Percentiles rank a stretch among this genome's conserved stretches.
Evolutionary conservation across 495 filamentous ascomycete genomes (phyloP).

Genomic region (Tuber aestivum): DNA sequence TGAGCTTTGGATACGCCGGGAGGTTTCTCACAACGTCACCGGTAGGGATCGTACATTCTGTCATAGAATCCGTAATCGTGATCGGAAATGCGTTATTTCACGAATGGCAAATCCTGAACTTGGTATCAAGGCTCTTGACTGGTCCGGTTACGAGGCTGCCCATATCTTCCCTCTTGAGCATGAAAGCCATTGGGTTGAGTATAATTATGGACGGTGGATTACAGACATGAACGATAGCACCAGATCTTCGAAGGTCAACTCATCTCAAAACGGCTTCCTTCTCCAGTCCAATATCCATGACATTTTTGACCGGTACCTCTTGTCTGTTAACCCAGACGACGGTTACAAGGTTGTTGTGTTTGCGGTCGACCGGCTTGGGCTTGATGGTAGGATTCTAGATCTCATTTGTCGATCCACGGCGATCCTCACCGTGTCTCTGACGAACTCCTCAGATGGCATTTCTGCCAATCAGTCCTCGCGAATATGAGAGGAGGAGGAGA

Average conservation of each 20-base stretch:
- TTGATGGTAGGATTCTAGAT: no score
- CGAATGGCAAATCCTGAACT: not conserved
- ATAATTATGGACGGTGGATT: not conserved
- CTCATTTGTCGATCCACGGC: no score
- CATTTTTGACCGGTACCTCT: conserved; percentile 31
- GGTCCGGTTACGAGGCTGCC: conserved; percentile 14
- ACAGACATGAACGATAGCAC: conserved; percentile 5
- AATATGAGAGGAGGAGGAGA: no score
- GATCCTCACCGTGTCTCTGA: no score
- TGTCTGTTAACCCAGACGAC: conserved; percentile 35
- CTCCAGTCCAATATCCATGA: conserved; percentile 13
- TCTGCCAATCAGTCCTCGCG: no score
- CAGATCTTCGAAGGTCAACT: conserved; percentile 24
- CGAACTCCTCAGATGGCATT: no score
- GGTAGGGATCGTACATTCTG: conserved; percentile 10
- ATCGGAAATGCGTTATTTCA: conserved; percentile 15
- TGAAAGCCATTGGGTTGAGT: conserved; percentile 1
- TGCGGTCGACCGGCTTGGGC: conserved; percentile 25
- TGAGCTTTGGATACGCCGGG: not conserved
- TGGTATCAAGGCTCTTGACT: not conserved
- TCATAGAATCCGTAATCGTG: conserved; percentile 10
- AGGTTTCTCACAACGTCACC: not conserved
- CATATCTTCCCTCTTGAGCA: conserved; percentile 16
- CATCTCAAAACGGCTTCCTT: conserved; percentile 33
- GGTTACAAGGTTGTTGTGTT: conserved; percentile 40